These are phyloP conservation scores for Pythium dissimile DNA, from an alignment of 352 stramenopile genomes.

Conservation along the genomic window DNA sequence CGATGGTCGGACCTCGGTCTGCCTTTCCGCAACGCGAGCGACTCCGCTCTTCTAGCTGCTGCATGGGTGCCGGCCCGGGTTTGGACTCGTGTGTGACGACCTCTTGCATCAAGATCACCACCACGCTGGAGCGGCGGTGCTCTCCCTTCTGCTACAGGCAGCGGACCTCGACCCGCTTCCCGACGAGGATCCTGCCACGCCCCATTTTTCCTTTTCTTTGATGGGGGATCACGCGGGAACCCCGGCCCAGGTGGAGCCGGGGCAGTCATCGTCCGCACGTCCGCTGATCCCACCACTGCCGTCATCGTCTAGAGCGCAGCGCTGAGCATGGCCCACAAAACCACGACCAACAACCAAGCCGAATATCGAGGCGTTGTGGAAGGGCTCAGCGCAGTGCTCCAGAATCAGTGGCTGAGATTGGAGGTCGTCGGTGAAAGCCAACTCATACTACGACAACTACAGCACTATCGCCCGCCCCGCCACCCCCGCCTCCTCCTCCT, in stretches of 20 bases:
- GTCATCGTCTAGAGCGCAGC: neutral
- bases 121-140: too few species aligned
- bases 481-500: neutral
- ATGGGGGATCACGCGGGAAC: conserved; percentile 9
- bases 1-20: too few species aligned
- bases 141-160: too few species aligned
- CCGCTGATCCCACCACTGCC: neutral
- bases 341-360: conserved; percentile 9
- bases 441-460: conserved; percentile 2
- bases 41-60: too few species aligned
- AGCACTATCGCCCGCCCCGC: neutral
- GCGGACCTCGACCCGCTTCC: too few species aligned
- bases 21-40: too few species aligned
- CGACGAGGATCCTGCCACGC: too few species aligned
- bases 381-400: neutral
- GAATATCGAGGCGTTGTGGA: conserved; percentile 1
- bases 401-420: neutral
- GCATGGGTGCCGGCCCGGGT: too few species aligned
- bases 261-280: neutral
- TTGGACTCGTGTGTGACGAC: too few species aligned
- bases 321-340: neutral
- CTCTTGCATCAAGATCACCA: too few species aligned
- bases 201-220: too few species aligned
- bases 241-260: conserved; percentile 4
- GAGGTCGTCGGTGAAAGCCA: conserved; percentile 8